Evolutionary conservation across 768 basidiomycete genomes (phyloP).

Genomic region (Clathrus columnatus): DNA sequence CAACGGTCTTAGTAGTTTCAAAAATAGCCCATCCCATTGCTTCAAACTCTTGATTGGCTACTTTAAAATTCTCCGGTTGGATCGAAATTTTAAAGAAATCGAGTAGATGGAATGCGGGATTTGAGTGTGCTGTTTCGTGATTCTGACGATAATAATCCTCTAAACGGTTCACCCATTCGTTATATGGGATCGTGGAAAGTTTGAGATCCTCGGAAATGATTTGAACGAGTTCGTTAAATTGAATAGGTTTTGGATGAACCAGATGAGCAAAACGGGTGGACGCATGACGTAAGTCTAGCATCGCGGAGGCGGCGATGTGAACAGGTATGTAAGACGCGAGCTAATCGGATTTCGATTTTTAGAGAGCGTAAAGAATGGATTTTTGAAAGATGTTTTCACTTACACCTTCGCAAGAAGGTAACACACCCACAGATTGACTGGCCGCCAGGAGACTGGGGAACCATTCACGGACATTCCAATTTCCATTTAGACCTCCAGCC

Average conservation of each 20-base stretch:
- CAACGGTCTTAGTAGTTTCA: background rate
- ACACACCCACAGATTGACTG: background rate
- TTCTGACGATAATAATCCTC: background rate
- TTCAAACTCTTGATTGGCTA: background rate
- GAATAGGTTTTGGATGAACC: conserved; percentile 28
- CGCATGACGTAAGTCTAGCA: background rate
- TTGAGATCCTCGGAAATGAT: conserved; percentile 13
- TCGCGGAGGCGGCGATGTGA: background rate
- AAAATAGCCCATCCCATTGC: background rate
- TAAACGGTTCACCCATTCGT: conserved; percentile 18
- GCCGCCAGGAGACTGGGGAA: conserved; percentile 12
- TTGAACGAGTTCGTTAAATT: conserved; percentile 16
- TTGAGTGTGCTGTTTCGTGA: background rate
- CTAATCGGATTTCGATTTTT: background rate
- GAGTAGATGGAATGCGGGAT: conserved; percentile 23
- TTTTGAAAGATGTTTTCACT: no score
- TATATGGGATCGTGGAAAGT: conserved; percentile 19
- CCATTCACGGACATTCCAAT: conserved; percentile 15
- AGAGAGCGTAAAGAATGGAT: background rate
- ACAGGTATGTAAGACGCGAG: background rate
- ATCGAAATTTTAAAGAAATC: conserved; percentile 16
- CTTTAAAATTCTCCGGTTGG: background rate
- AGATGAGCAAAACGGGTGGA: conserved; percentile 25
- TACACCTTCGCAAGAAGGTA: background rate
- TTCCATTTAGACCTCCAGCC: conserved; percentile 11